Percentiles rank a stretch among this genome's conserved stretches.
Evolutionary conservation across 495 filamentous ascomycete species (phyloP).

Genomic region (Geopyxis carbonaria): DNA sequence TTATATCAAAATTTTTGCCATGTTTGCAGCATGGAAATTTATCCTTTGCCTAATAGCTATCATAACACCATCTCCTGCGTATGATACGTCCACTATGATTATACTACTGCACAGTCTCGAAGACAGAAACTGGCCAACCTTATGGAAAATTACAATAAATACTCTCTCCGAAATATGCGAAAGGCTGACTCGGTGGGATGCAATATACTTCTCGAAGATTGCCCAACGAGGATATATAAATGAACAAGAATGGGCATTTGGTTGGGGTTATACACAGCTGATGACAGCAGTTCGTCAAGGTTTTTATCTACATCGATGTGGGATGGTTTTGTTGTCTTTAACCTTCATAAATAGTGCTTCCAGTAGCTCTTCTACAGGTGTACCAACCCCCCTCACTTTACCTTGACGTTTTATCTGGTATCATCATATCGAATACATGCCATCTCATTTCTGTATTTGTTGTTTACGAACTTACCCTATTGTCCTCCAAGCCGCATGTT

Average conservation of each 20-base stretch:
- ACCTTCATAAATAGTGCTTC: slow-evolving; percentile 2
- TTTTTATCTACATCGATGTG: slow-evolving; percentile 23
- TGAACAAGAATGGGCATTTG: slow-evolving; percentile 97
- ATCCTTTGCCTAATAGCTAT: slow-evolving; percentile 48
- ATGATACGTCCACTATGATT: slow-evolving; percentile 73
- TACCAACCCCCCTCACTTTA: slow-evolving; percentile 10
- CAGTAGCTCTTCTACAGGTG: background rate
- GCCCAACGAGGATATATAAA: slow-evolving; percentile 58
- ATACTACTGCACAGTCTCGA: slow-evolving; percentile 25
- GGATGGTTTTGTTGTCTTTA: slow-evolving; percentile 10
- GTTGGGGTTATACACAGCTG: slow-evolving; percentile 43
- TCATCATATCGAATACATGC: slow-evolving; percentile 48
- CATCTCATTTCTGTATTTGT: slow-evolving; percentile 60
- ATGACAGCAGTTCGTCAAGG: slow-evolving; percentile 33
- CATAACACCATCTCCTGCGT: slow-evolving; percentile 52
- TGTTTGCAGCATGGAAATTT: slow-evolving; percentile 51
- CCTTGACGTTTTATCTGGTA: slow-evolving; percentile 34
- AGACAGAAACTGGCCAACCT: slow-evolving; percentile 3
- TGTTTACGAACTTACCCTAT: slow-evolving; percentile 42
- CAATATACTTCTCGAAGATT: slow-evolving; percentile 62
- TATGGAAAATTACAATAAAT: slow-evolving; percentile 4
- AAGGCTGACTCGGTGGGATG: slow-evolving; percentile 75
- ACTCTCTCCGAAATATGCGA: slow-evolving; percentile 26
- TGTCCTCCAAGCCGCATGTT: slow-evolving; percentile 13
- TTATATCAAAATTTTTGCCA: background rate